Evolutionary conservation across 805 yeast genomes (phyloP).

Genomic region (Komagataella pseudopastoris): DNA sequence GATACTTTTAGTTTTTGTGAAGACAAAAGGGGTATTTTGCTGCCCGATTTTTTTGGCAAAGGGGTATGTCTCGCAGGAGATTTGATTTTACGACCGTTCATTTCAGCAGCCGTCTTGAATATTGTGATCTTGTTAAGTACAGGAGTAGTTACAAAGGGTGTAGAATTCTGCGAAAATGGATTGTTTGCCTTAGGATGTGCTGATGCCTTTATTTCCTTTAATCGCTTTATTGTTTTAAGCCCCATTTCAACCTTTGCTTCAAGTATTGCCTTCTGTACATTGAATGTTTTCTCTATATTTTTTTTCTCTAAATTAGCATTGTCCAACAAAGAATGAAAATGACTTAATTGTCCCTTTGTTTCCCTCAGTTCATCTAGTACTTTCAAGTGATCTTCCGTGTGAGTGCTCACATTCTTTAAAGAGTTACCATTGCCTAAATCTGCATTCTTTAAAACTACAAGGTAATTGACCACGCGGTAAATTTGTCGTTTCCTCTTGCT

Average conservation of each 20-base stretch:
- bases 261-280: slow-evolving; percentile 2
- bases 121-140: slow-evolving; percentile 6
- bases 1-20: neutral
- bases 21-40: neutral
- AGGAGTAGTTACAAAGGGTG: slow-evolving; percentile 11
- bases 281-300: slow-evolving; percentile 1
- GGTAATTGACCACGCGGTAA: neutral
- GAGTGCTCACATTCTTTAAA: neutral
- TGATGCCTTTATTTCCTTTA: slow-evolving; percentile 1
- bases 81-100: slow-evolving; percentile 1
- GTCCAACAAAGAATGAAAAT: neutral
- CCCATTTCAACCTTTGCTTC: slow-evolving; percentile 5
- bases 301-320: slow-evolving; percentile 3
- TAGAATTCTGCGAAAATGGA: slow-evolving; percentile 2
- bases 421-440: neutral
- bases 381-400: neutral
- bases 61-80: neutral
- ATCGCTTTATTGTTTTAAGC: slow-evolving; percentile 2
- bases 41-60: neutral
- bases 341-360: neutral
- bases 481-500: neutral
- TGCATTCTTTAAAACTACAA: neutral
- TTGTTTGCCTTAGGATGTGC: slow-evolving; percentile 1
- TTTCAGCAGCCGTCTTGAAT: slow-evolving; percentile 1
- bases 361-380: neutral